Conservation (phyloP, 495 filamentous ascomycete genomes). For the Symbiotaphrina buchneri region DNA sequence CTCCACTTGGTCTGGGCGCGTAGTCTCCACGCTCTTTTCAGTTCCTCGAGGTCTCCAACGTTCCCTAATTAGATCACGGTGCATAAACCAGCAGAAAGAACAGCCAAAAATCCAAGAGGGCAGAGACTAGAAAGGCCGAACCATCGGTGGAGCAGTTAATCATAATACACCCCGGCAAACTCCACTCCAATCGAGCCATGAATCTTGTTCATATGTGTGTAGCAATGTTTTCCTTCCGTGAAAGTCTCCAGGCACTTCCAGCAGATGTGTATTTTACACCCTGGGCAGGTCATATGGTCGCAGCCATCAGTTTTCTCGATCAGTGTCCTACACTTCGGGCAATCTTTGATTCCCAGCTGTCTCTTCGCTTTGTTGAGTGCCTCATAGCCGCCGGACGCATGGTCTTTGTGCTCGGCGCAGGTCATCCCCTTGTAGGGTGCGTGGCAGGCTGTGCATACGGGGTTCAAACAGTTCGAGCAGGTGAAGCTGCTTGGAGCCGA, state of each 20-base stretch:
- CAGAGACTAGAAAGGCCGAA: too few species aligned
- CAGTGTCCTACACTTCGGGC: slow-evolving; percentile 10
- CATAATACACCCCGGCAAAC: too few species aligned
- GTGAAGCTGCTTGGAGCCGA: slow-evolving; percentile 7
- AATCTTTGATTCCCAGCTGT: slow-evolving; percentile 10
- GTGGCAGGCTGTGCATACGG: slow-evolving; percentile 18
- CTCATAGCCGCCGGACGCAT: slow-evolving; percentile 9
- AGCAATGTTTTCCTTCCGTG: slow-evolving; percentile 4
- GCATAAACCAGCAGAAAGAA: too few species aligned
- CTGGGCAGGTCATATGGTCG: slow-evolving; percentile 14
- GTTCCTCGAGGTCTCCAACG: too few species aligned
- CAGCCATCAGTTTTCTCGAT: slow-evolving; percentile 16
- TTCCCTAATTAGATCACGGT: too few species aligned
- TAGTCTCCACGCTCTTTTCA: too few species aligned
- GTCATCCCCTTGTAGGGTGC: slow-evolving; percentile 13
- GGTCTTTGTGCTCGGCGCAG: slow-evolving; percentile 15
- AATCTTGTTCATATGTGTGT: slow-evolving; percentile 16
- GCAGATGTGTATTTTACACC: slow-evolving; percentile 15
- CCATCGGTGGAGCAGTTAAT: too few species aligned
- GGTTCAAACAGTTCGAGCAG: slow-evolving; percentile 15
- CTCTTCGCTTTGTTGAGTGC: slow-evolving; percentile 8
- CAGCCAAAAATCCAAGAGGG: too few species aligned
- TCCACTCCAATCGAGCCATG: too few species aligned
- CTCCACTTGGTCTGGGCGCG: too few species aligned
- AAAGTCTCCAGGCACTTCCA: slow-evolving; percentile 15